phyloP scores from a whole-genome alignment of 352 stramenopile genomes.

The Phytophthora cryptogea region DNA sequence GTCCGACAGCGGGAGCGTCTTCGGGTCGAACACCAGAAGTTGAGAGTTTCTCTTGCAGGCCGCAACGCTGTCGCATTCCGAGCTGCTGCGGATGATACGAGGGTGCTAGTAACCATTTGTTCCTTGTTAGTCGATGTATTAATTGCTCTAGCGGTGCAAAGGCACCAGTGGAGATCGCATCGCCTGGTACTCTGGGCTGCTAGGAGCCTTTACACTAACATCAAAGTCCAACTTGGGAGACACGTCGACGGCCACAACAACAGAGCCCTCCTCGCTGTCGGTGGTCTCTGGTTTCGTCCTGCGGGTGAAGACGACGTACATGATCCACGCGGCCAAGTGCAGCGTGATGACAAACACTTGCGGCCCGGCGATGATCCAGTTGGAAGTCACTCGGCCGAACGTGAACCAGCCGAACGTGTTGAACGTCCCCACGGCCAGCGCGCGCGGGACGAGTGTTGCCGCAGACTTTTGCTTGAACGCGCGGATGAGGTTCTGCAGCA shows the following conservation, averaged over 20 bases:
- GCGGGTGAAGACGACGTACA: conserved; percentile 37
- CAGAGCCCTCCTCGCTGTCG: conserved; percentile 17
- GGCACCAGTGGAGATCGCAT: conserved; percentile 25
- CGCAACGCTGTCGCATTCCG: too few species aligned
- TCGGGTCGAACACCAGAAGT: conserved; percentile 25
- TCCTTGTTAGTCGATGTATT: not conserved
- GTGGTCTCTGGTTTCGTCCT: conserved; percentile 8
- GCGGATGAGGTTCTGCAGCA: conserved; percentile 42
- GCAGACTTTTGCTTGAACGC: conserved; percentile 46
- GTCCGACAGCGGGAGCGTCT: conserved; percentile 13
- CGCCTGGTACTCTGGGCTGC: conserved; percentile 24
- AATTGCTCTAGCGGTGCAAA: conserved; percentile 13
- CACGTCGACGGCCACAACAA: conserved; percentile 16
- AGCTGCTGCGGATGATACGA: too few species aligned
- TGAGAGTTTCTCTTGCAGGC: not conserved
- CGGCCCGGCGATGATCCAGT: conserved; percentile 59
- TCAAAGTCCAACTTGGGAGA: conserved; percentile 21
- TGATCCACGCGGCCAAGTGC: conserved; percentile 33
- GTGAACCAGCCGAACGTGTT: conserved; percentile 62
- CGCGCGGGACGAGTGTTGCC: conserved; percentile 36
- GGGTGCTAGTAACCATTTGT: not conserved
- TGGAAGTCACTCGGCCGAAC: conserved; percentile 46
- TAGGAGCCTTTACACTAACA: conserved; percentile 12
- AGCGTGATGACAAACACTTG: conserved; percentile 50
- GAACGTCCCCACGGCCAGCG: conserved; percentile 45